These are phyloP conservation scores for Xenosphaeropsis pyriputrescens DNA, from an alignment of 2,329 filamentous ascomycete species.

Conservation along the genomic window DNA sequence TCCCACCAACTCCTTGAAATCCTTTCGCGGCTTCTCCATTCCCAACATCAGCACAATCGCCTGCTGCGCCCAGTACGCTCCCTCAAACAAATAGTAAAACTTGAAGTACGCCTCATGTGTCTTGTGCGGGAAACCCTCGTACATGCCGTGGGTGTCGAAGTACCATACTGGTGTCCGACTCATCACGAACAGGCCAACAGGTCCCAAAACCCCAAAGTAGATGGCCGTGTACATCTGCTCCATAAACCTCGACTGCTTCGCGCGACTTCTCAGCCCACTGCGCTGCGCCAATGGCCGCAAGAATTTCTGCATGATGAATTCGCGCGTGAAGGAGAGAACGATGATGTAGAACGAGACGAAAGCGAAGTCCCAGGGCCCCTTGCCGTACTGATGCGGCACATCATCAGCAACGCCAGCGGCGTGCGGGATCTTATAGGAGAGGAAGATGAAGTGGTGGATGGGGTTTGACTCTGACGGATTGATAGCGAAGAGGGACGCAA, in stretches of 20 bases:
- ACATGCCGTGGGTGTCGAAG: constrained; percentile 85
- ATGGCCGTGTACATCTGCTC: constrained; percentile 90
- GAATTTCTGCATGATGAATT: constrained; percentile 89
- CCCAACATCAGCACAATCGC: constrained; percentile 74
- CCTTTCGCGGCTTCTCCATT: constrained; percentile 86
- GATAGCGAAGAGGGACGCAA: constrained; percentile 55
- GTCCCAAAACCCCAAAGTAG: constrained; percentile 75
- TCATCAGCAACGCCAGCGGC: constrained; percentile 21
- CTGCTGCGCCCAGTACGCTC: constrained; percentile 92
- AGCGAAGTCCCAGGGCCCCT: constrained; percentile 73
- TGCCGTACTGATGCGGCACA: constrained; percentile 59
- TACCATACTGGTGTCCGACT: constrained; percentile 85
- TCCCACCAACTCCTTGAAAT: constrained; percentile 83
- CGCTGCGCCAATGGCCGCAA: constrained; percentile 61
- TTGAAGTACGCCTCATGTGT: constrained; percentile 74
- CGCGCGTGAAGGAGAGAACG: constrained; percentile 82
- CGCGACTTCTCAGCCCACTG: constrained; percentile 53
- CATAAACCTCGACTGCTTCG: constrained; percentile 85
- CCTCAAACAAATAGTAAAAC: constrained; percentile 91
- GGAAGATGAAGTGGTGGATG: constrained; percentile 69
- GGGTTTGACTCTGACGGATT: constrained; percentile 70
- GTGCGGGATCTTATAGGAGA: constrained; percentile 68
- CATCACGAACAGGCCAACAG: constrained; percentile 84
- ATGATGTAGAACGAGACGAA: constrained; percentile 84
- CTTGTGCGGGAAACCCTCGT: constrained; percentile 72